Conservation (phyloP, 257 asterid genomes). For the Thymus mandschuricus region DNA sequence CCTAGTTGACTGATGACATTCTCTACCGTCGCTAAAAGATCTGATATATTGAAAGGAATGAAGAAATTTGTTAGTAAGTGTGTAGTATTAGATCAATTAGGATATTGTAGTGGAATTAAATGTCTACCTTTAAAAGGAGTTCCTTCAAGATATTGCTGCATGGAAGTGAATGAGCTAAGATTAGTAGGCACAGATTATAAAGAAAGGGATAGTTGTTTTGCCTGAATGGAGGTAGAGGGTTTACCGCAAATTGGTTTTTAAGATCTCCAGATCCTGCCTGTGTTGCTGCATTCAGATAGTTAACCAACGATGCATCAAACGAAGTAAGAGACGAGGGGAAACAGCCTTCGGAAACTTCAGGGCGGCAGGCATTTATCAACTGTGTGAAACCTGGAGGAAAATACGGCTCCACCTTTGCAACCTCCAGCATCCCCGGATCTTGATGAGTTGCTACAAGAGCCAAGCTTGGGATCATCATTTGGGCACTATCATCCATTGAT, state of each 20-base stretch:
- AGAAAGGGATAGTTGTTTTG: not conserved
- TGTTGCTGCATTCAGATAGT: slow-evolving; percentile 43
- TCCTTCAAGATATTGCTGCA: slow-evolving; percentile 77
- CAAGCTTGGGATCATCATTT: slow-evolving; percentile 39
- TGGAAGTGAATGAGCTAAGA: slow-evolving; percentile 22
- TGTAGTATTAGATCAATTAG: slow-evolving; percentile 12
- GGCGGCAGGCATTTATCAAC: slow-evolving; percentile 62
- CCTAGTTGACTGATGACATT: slow-evolving; percentile 64
- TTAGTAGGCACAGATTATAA: slow-evolving; percentile 14
- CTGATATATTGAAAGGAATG: slow-evolving; percentile 47
- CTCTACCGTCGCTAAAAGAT: slow-evolving; percentile 71
- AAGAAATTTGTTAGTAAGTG: slow-evolving; percentile 23
- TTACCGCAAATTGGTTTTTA: slow-evolving; percentile 71
- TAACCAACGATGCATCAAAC: slow-evolving; percentile 24
- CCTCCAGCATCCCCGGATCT: slow-evolving; percentile 44
- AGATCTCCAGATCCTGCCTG: slow-evolving; percentile 43
- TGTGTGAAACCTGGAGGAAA: slow-evolving; percentile 88
- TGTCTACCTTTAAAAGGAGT: slow-evolving; percentile 68
- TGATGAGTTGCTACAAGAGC: slow-evolving; percentile 43
- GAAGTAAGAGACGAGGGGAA: slow-evolving; percentile 12
- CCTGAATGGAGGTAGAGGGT: slow-evolving; percentile 15
- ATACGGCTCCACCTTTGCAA: slow-evolving; percentile 40
- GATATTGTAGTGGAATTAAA: slow-evolving; percentile 12
- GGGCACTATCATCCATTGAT: slow-evolving; percentile 47
- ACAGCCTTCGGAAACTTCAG: slow-evolving; percentile 54